Base-by-base conservation (phyloP, 2,329 filamentous ascomycete genomes). In the Xylaria sp. region DNA sequence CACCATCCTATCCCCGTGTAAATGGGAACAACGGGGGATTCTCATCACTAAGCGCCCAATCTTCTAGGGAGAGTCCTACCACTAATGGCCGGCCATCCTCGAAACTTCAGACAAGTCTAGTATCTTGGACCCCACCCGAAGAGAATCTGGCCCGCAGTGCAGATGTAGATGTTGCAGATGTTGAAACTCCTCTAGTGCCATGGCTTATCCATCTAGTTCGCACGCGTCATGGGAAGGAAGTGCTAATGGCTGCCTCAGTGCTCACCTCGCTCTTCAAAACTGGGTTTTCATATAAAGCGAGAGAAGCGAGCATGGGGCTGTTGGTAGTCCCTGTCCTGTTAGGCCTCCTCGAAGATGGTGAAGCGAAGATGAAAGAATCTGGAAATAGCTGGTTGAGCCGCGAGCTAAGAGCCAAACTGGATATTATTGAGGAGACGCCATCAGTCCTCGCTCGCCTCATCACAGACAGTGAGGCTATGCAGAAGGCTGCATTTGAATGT, bases 401-500 rank as follows among this genome's bases (percentile, higher is more conserved):
- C 16, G 69, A 79, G 35, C 79, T 77, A 35, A 80, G 83, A 13
- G 75, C 81, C 13, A 82, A 82, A 25, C 84, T 87, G 74, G 79
- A 82, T 9, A 84, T 93, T 13, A 84, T 90, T 64, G 92, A 95
- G 78, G 88, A 88, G 70, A 90, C 92, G 1, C 93, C 94, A 8
- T 86, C 88, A 1, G 87, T 97, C 12, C 84, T 98, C 63, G 93
- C 93, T 18, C 89, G 90, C 54, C 84, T 98, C 47, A 89, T 97
- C 21, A 89, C 90, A 29, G 93, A 96, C 75, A 93, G 91, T 77
- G 89, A 92, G 69, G 86, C 88, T 67, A 84, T 98, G 62, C 95
- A 98, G 79, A 92, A 91, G 74, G 90, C 93, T 44, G 93, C 94
- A 0, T 91, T 91, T 51, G 93, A 98, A 69, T 85, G 84, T 65